Conservation (phyloP, 2,329 filamentous ascomycete species). For the Stachybotrys elegans region DNA sequence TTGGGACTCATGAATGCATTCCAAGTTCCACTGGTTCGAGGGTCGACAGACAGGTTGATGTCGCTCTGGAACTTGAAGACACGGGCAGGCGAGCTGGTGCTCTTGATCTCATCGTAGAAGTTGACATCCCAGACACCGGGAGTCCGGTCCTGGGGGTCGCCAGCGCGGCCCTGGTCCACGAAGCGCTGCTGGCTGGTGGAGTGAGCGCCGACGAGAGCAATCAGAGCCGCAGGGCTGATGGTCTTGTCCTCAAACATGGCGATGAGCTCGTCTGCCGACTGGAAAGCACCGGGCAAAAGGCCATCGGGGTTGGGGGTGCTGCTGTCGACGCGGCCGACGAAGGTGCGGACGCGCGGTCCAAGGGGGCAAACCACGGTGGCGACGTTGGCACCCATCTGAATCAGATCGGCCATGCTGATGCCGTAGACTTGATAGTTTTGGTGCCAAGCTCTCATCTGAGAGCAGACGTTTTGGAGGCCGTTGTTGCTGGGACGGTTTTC, state of each 20-base stretch:
- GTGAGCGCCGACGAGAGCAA: slow-evolving; percentile 49
- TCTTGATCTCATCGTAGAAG: slow-evolving; percentile 37
- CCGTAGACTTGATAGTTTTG: slow-evolving; percentile 30
- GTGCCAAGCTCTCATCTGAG: slow-evolving; percentile 29
- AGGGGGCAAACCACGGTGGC: slow-evolving; percentile 38
- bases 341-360: slow-evolving; percentile 40
- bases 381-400: slow-evolving; percentile 44
- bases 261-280: slow-evolving; percentile 36
- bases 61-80: slow-evolving; percentile 37
- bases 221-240: slow-evolving; percentile 40
- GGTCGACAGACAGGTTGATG: slow-evolving; percentile 27
- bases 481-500: slow-evolving; percentile 33
- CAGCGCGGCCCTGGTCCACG: slow-evolving; percentile 30
- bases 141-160: slow-evolving; percentile 43
- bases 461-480: slow-evolving; percentile 37
- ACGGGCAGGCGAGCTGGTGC: slow-evolving; percentile 18
- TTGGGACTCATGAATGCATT: slow-evolving; percentile 23
- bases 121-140: slow-evolving; percentile 46
- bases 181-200: slow-evolving; percentile 41
- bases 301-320: slow-evolving; percentile 29
- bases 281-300: slow-evolving; percentile 35
- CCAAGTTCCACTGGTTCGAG: slow-evolving; percentile 29
- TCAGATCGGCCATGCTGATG: slow-evolving; percentile 46
- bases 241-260: slow-evolving; percentile 45
- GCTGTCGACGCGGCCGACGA: slow-evolving; percentile 43